Evolutionary conservation across 148 eudicot species (phyloP), one percentile per base, ranked within the genome.

Genomic region (Cornus suecica): DNA sequence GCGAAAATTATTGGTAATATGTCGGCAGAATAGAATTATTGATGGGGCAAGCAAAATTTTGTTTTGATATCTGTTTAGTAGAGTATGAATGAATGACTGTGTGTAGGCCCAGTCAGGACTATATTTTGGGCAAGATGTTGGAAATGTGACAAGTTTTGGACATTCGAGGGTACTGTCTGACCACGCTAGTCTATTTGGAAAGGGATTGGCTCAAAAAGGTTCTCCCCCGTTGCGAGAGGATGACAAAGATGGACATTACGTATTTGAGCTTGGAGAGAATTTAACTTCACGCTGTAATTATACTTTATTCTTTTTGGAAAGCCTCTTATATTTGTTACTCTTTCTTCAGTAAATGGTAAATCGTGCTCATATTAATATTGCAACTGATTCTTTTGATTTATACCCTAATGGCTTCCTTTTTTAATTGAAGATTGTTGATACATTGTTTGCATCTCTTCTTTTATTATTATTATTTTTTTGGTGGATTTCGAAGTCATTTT

Each of bases 231-330:
- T 90, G 98, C 90, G 98, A 78, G 91, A 87, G 80, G 98, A 91
- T 89, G 98, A 91, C 93, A 94, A 94, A 87, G 98, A 94, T 84
- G 98, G 98, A 75, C 98, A 94, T 91, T 94, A 90, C 91, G 74
- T 88, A 72, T 94, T 91, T 94, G 98, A 88, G 88, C 88, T 91
- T 70, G 97, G 98, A 86, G 98, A 94, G 75, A 91, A 94, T 90
- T 90, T 94, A 90, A 91, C 97, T 70, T 87, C 90, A 76, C 97
- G 98, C 91, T 94, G 98, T 94, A 94, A 94, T 73, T 80, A 79
- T 80, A 72, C 79, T 76, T 79, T 70, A n/a, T 73, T 69, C 75
- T 81, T 68, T 77, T 74, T 74, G 64, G 78, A 84, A 77, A 69
- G 28, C 62, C 68, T 82, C 32, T 85, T 84, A 34, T 68, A 60